Evolutionary conservation across 73 alveolate genomes (phyloP).

Genomic region (Paramecium bursaria): DNA sequence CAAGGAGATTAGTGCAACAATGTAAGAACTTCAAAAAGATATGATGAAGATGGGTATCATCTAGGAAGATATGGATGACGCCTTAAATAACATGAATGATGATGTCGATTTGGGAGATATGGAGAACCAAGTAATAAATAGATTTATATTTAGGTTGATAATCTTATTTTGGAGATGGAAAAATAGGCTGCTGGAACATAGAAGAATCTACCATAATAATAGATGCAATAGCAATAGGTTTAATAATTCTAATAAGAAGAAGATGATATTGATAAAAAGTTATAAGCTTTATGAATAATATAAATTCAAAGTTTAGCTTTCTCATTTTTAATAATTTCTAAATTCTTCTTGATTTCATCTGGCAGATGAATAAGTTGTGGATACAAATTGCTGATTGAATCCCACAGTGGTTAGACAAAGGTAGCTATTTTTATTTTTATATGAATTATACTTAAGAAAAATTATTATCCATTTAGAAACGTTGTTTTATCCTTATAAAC

Average conservation of each 20-base stretch:
- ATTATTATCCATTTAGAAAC: constrained; percentile 40
- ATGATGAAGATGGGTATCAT: constrained; percentile 73
- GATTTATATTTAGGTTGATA: constrained; percentile 11
- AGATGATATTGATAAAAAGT: constrained; percentile 39
- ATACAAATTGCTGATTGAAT: background rate
- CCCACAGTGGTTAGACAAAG: constrained; percentile 21
- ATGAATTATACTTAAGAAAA: constrained; percentile 21
- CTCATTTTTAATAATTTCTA: constrained; percentile 8
- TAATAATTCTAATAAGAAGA: background rate
- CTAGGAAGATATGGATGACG: constrained; percentile 67
- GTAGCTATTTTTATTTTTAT: background rate
- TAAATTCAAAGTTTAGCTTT: no score
- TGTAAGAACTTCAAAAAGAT: constrained; percentile 64
- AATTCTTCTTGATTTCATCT: background rate
- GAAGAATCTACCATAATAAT: background rate
- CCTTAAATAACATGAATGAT: constrained; percentile 66
- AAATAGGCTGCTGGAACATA: constrained; percentile 22
- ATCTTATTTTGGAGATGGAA: background rate
- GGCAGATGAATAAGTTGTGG: background rate
- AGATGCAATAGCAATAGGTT: background rate
- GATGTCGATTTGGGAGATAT: constrained; percentile 67
- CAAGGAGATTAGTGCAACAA: constrained; percentile 61
- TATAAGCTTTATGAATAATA: constrained; percentile 9
- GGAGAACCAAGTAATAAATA: constrained; percentile 25
- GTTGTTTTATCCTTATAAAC: constrained; percentile 35